A percentile compares a stretch with the other conserved stretches of the same genome.
These are phyloP conservation scores for Paratinospora sagittata DNA, from an alignment of 164 flowering plant genomes.

Conservation along the genomic window DNA sequence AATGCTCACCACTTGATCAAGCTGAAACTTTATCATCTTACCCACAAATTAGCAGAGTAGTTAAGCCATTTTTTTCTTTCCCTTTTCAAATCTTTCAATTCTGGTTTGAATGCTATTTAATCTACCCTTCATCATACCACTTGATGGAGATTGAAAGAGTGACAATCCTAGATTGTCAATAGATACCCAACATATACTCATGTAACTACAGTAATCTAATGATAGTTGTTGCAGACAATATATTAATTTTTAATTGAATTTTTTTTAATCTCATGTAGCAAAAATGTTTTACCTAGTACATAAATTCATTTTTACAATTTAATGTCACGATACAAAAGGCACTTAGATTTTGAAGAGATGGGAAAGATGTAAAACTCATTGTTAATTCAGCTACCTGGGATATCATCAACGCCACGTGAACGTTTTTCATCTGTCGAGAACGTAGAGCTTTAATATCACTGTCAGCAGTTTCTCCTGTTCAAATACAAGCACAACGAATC, in stretches of 20 bases:
- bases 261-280: background rate
- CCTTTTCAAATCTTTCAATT: background rate
- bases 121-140: background rate
- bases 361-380: background rate
- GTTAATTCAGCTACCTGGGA: constrained; percentile 60
- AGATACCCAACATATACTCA: background rate
- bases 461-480: constrained; percentile 80
- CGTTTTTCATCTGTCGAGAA: constrained; percentile 91
- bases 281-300: background rate
- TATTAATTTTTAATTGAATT: background rate
- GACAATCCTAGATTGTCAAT: too few species aligned
- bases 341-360: too few species aligned
- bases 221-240: background rate
- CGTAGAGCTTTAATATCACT: constrained; percentile 55
- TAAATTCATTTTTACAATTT: background rate
- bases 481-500: background rate
- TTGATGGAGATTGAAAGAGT: too few species aligned
- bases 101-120: background rate
- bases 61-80: background rate
- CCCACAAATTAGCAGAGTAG: background rate
- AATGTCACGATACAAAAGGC: too few species aligned
- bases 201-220: background rate
- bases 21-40: background rate
- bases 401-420: constrained; percentile 86
- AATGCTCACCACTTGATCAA: background rate